Base-by-base conservation (phyloP, 2,329 filamentous ascomycete species). In the Penicillium sp. region DNA sequence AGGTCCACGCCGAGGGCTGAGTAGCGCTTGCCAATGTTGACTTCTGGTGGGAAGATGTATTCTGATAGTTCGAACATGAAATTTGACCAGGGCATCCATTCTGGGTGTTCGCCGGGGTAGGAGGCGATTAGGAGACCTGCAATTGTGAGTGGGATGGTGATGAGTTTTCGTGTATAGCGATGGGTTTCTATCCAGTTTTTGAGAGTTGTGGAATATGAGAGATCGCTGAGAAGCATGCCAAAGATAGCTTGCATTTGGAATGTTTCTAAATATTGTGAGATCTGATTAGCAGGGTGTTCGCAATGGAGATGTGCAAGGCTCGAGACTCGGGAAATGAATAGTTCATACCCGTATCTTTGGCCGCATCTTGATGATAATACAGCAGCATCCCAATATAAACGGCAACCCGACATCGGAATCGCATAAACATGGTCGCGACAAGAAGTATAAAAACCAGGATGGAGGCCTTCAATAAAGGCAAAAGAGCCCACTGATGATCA, bases 401-500 rank as follows among this genome's bases (percentile, higher is more conserved):
- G 30, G 80, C 72, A 28, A 83, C 70, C 26, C 83, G 78, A 69
- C 79, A 83, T 59, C 76, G 78, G 69, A 82, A 81, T 63, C 78
- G 79, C 76, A 84, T 80, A 50, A 73, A 75, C 70, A 75, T 73
- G 0, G 73, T 76, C 5, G 82, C 82, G 19, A 79, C 77, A 28
- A 84, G 73, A 30, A 81, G 69, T 6, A 83, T 75, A 64, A 83
- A 85, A 38, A 84, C 80, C 64, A 82, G 75, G 76, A 85, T 84
- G 0, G 82, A 82, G 12, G 81, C 81, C 60, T 81, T 73, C 5
- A 85, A 70, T 53, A 85, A 72, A 13, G 81, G 82, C 30, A 83
- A 72, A 68, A 85, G 78, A 3, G 83, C 82, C 84, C 84, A 86
- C 67, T 85, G 84, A 62, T 85, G 83, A 59, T 84, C 79, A 67